These are phyloP conservation scores for Fusarium citri DNA, from an alignment of 2,329 filamentous ascomycete species.

Conservation along the genomic window DNA sequence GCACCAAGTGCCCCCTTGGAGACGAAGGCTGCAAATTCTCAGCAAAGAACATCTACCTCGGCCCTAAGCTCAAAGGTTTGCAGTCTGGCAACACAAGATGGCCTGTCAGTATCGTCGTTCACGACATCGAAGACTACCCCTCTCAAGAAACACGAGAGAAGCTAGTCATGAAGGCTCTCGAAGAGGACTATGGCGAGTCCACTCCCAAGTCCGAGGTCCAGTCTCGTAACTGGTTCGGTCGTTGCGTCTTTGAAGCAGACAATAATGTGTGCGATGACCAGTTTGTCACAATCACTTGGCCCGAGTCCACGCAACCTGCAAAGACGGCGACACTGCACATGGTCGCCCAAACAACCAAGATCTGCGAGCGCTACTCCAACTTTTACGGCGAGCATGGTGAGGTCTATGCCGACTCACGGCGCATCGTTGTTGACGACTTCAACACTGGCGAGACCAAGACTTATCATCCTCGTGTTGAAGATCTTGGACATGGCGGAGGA, in stretches of 20 bases:
- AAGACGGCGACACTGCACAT: constrained; percentile 95
- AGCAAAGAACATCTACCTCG: constrained; percentile 83
- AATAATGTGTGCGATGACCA: constrained; percentile 97
- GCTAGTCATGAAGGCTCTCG: constrained; percentile 58
- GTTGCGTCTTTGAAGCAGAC: constrained; percentile 94
- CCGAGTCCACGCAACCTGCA: constrained; percentile 72
- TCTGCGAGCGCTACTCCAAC: constrained; percentile 86
- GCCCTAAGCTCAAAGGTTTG: constrained; percentile 69
- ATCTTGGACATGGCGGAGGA: constrained; percentile 56
- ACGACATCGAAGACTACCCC: constrained; percentile 86
- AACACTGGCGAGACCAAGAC: constrained; percentile 50
- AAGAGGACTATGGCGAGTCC: constrained; percentile 64
- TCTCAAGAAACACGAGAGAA: constrained; percentile 54
- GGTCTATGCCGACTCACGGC: constrained; percentile 83
- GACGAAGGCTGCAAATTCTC: constrained; percentile 86
- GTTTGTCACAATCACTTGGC: constrained; percentile 87
- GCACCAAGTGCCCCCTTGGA: constrained; percentile 75
- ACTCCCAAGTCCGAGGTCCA: constrained; percentile 62
- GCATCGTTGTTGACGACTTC: constrained; percentile 77
- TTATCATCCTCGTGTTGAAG: constrained; percentile 50
- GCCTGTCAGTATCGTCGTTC: constrained; percentile 90
- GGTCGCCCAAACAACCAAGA: constrained; percentile 88
- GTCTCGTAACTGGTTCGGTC: constrained; percentile 81
- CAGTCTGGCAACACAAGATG: constrained; percentile 75
- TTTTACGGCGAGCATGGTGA: constrained; percentile 91